phyloP scores from a whole-genome alignment of 2,329 filamentous ascomycete genomes.

The Albophoma yamanashiensis region DNA sequence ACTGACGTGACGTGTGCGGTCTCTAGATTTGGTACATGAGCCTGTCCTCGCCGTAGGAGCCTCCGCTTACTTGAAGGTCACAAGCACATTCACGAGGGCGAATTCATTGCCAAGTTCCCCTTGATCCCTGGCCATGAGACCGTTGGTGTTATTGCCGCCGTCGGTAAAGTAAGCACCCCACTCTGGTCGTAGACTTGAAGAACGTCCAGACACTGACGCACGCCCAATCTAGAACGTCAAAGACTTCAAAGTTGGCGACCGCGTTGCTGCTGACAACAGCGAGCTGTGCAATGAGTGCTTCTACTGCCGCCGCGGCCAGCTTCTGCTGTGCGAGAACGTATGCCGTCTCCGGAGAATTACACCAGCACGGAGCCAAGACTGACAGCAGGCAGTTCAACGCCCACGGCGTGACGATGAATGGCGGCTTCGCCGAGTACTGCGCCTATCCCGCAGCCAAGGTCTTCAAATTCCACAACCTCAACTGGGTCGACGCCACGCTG shows the following conservation, averaged over 20 bases:
- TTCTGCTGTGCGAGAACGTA: conserved; percentile 54
- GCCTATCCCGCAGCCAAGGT: conserved; percentile 42
- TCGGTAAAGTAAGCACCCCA: conserved; percentile 27
- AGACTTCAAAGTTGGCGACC: conserved; percentile 49
- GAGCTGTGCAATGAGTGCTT: conserved; percentile 63
- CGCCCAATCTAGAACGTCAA: conserved; percentile 35
- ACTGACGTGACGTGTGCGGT: conserved; percentile 13
- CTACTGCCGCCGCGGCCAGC: conserved; percentile 60
- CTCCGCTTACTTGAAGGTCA: not conserved
- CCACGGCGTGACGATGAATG: conserved; percentile 57
- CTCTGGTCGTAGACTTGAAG: not conserved
- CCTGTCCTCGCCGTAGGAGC: not conserved
- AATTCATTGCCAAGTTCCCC: conserved; percentile 54
- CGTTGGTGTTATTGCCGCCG: conserved; percentile 50
- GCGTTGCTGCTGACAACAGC: conserved; percentile 53
- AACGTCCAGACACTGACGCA: not conserved
- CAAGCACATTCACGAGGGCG: conserved; percentile 54
- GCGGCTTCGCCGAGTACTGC: conserved; percentile 63
- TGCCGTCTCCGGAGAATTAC: not conserved
- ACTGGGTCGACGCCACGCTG: conserved; percentile 57
- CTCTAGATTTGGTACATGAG: conserved; percentile 23
- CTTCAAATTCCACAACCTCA: conserved; percentile 56
- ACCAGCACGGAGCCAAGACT: not conserved
- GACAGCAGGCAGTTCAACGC: conserved; percentile 39
- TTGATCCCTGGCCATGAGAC: conserved; percentile 60